Evolutionary conservation across 2,329 filamentous ascomycete genomes (phyloP).

Genomic region (Truncatella angustata): DNA sequence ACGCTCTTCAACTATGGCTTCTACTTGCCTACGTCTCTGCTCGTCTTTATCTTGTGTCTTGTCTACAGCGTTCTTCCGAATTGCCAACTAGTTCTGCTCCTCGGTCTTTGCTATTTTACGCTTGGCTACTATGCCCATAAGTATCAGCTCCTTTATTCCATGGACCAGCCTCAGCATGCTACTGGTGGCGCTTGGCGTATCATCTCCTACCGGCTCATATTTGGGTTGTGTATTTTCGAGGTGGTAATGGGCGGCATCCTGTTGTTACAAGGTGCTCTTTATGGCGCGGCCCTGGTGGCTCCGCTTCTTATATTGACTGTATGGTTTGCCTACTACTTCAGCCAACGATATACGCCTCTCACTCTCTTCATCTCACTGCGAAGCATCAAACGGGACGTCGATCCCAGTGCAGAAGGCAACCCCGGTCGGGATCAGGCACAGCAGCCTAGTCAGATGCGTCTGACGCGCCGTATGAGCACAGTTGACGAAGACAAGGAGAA

Average conservation of each 20-base stretch:
- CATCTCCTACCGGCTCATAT: slow-evolving; percentile 87
- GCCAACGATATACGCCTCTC: slow-evolving; percentile 78
- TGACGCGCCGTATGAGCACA: slow-evolving; percentile 58
- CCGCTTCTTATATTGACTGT: slow-evolving; percentile 78
- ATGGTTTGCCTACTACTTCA: slow-evolving; percentile 87
- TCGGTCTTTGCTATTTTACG: slow-evolving; percentile 79
- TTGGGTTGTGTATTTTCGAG: slow-evolving; percentile 87
- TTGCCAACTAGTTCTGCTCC: slow-evolving; percentile 77
- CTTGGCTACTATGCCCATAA: slow-evolving; percentile 91
- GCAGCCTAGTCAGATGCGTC: slow-evolving; percentile 33
- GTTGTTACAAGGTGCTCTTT: slow-evolving; percentile 70
- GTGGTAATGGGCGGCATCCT: slow-evolving; percentile 86
- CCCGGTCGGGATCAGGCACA: slow-evolving; percentile 38
- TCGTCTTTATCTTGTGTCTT: slow-evolving; percentile 92
- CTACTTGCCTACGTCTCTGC: slow-evolving; percentile 86
- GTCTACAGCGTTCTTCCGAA: slow-evolving; percentile 86
- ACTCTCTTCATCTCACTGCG: slow-evolving; percentile 90
- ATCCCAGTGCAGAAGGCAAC: slow-evolving; percentile 43
- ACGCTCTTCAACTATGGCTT: slow-evolving; percentile 94
- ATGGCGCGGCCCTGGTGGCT: slow-evolving; percentile 67
- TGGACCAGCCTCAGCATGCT: slow-evolving; percentile 94
- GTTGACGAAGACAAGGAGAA: slow-evolving; percentile 72
- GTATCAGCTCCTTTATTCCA: slow-evolving; percentile 95
- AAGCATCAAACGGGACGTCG: slow-evolving; percentile 69
- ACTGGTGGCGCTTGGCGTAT: slow-evolving; percentile 95